These are phyloP conservation scores for Boletus sensibilis DNA, from an alignment of 768 basidiomycete species.

Conservation along the genomic window DNA sequence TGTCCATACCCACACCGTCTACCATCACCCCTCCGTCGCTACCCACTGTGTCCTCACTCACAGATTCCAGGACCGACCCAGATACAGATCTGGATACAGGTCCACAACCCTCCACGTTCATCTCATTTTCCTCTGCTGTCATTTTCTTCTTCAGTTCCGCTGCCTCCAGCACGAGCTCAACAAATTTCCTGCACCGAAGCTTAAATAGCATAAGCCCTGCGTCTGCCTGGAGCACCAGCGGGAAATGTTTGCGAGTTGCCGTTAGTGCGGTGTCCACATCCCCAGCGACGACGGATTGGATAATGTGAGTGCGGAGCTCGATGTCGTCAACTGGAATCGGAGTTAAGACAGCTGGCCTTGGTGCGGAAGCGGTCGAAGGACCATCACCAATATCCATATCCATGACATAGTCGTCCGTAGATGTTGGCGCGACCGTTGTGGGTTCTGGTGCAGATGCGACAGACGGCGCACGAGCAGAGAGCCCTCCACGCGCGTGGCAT, in stretches of 20 bases:
- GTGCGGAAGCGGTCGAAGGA: slow-evolving; percentile 7
- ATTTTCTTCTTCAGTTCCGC: slow-evolving; percentile 66
- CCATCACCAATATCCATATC: slow-evolving; percentile 44
- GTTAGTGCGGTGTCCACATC: slow-evolving; percentile 68
- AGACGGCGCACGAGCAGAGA: slow-evolving; percentile 12
- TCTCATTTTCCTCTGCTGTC: slow-evolving; percentile 40
- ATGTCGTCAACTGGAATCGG: slow-evolving; percentile 49
- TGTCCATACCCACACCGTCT: slow-evolving; percentile 60
- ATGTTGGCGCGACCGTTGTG: slow-evolving; percentile 4
- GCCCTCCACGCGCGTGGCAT: slow-evolving; percentile 29
- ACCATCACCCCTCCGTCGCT: slow-evolving; percentile 44
- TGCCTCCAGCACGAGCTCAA: slow-evolving; percentile 75
- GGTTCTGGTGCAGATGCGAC: slow-evolving; percentile 1
- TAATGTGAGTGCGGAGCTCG: slow-evolving; percentile 65
- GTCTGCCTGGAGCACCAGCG: slow-evolving; percentile 63
- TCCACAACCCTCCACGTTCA: slow-evolving; percentile 29
- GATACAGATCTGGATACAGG: slow-evolving; percentile 26
- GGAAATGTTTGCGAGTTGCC: slow-evolving; percentile 55
- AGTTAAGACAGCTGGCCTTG: slow-evolving; percentile 10
- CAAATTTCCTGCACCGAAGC: slow-evolving; percentile 79
- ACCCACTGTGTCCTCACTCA: slow-evolving; percentile 35
- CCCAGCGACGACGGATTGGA: slow-evolving; percentile 64
- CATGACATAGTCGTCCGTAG: slow-evolving; percentile 41
- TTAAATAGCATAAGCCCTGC: slow-evolving; percentile 76
- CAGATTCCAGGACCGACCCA: slow-evolving; percentile 26